A percentile compares a stretch with the other conserved stretches of the same genome.
phyloP scores from a whole-genome alignment of 345 rosid genomes.

The Arabis alpina region DNA sequence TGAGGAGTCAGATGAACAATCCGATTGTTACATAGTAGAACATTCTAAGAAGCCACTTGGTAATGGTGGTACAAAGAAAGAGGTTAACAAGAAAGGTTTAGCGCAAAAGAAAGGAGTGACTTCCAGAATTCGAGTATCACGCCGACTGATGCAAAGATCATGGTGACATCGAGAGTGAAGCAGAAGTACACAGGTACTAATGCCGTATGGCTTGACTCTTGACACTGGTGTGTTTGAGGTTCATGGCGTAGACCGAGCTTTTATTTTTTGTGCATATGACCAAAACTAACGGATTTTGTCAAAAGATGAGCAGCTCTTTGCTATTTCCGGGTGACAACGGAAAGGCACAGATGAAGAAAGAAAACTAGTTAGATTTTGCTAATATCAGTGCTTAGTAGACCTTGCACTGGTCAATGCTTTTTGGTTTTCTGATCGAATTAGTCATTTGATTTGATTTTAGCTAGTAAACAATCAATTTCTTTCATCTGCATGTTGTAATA shows the following conservation, averaged over 20 bases:
- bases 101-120: conserved; percentile 20
- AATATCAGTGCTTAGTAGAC: conserved; percentile 32
- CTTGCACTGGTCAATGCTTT: conserved; percentile 14
- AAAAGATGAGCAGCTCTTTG: conserved; percentile 26
- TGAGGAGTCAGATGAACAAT: conserved; percentile 21
- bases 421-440: background rate
- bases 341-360: conserved; percentile 31
- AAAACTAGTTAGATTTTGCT: conserved; percentile 19
- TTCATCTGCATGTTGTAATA: conserved; percentile 19
- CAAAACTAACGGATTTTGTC: conserved; percentile 24
- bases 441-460: background rate
- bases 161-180: conserved; percentile 23
- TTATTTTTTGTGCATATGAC: conserved; percentile 37
- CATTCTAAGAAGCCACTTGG: background rate
- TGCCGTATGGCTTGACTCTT: conserved; percentile 10
- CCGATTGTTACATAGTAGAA: conserved; percentile 1
- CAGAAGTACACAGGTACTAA: too few relatives aligned
- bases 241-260: conserved; percentile 8
- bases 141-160: conserved; percentile 32
- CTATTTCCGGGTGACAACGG: conserved; percentile 19
- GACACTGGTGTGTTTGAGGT: conserved; percentile 15
- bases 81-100: conserved; percentile 18
- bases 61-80: conserved; percentile 23
- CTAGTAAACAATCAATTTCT: conserved; percentile 7
- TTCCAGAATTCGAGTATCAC: conserved; percentile 21